phyloP scores from a whole-genome alignment of 495 filamentous ascomycete genomes.

The Hypoxylon fragiforme region DNA sequence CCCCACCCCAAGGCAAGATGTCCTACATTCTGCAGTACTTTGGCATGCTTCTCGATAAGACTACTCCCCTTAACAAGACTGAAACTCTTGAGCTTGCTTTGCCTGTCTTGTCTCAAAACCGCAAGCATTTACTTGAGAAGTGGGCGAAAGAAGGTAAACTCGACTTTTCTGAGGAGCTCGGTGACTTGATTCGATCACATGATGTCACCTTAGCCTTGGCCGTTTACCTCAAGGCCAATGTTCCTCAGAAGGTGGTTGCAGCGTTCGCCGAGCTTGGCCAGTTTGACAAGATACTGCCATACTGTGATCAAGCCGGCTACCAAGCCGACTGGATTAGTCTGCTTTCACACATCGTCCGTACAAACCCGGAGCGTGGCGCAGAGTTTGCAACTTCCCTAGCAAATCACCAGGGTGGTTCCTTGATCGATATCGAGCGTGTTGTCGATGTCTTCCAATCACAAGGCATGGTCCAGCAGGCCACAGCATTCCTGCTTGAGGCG shows the following conservation, averaged over 20 bases:
- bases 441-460: constrained; percentile 97
- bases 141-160: constrained; percentile 96
- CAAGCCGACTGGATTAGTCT: constrained; percentile 89
- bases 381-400: constrained; percentile 91
- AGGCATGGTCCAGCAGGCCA: constrained; percentile 96
- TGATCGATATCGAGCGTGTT: constrained; percentile 92
- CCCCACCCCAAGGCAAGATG: constrained; percentile 73
- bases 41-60: constrained; percentile 94
- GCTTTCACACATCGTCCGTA: constrained; percentile 86
- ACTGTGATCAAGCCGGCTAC: constrained; percentile 80
- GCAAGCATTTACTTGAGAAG: constrained; percentile 95
- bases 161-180: constrained; percentile 91
- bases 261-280: constrained; percentile 94
- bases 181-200: constrained; percentile 88
- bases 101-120: constrained; percentile 87
- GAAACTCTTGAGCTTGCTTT: constrained; percentile 93
- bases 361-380: constrained; percentile 91
- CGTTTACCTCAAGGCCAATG: constrained; percentile 86
- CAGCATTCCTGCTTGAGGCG: constrained; percentile 93
- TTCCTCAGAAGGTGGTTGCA: constrained; percentile 89
- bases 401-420: constrained; percentile 77
- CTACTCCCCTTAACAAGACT: constrained; percentile 77
- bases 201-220: constrained; percentile 81
- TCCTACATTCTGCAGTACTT: constrained; percentile 97
- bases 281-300: constrained; percentile 93